Base-by-base conservation (phyloP, 176 grass and related monocot genomes). In the Cenchrus fungigraminus region DNA sequence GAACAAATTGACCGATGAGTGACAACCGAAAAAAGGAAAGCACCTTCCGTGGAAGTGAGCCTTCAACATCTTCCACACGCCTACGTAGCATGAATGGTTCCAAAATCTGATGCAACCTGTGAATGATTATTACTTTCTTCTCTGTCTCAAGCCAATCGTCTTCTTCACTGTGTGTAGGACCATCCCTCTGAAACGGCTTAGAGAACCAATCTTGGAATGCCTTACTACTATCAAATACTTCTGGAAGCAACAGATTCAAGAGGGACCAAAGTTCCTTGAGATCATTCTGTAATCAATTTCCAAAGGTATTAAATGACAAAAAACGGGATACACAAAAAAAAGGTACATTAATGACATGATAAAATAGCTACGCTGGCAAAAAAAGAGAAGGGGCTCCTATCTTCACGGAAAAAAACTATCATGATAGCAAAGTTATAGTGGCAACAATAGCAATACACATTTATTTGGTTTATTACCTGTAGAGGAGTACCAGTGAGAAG, bases 151-250 rank as follows among this genome's bases (percentile, higher is more conserved):
- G 79, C 97, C 97, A 99, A 83, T 99, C 94, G 63, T 99, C 97
- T 68, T 98, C 97, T 78, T 89, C 88, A 55, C 67, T 93, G 82
- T 90, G 83, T 73, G 90, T 87, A 84, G 86, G 77, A 82, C 68
- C 90, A 91, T 95, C 93, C 61, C 46, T 92, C 83, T 95, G 93
- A 84, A 95, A 95, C 49, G 93, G 93, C 86, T 95, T 95, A 55
- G 97, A 99, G 92, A 99, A 99, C 97, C 97, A 99, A 91, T 99
- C 97, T 77, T 96, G 94, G 86, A 99, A 99, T 63, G 97, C 97
- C 86, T 94, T 99, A 25, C 94, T 89, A 87, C 95, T 99, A 73
- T 99, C 97, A 69, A 99, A 99, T 81, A 99, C 94, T 92, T 99
- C 97, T 64, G 97, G 97, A 47, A 99, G 90, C 78, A 99, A 90